Conservation (phyloP, 2,329 filamentous ascomycete genomes). For the Colletotrichum sojae region DNA sequence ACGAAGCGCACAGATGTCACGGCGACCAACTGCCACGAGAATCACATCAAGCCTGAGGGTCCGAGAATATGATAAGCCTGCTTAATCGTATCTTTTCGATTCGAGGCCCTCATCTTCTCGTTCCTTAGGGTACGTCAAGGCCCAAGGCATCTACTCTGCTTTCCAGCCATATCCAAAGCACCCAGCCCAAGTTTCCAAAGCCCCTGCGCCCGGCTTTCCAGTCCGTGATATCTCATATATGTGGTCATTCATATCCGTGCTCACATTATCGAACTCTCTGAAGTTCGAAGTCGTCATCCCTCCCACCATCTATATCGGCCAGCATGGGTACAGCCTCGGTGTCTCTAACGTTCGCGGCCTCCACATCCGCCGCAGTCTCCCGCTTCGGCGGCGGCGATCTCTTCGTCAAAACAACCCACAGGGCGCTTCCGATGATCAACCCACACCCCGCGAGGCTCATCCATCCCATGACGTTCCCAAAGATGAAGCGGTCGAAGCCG, state of each 20-base stretch:
- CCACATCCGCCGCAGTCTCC: constrained; percentile 52
- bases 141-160: too few species aligned
- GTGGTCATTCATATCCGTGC: neutral
- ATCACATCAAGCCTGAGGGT: too few species aligned
- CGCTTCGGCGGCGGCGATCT: constrained; percentile 49
- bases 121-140: too few species aligned
- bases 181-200: neutral
- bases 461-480: constrained; percentile 65
- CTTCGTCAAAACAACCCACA: constrained; percentile 65
- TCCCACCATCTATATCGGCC: constrained; percentile 47
- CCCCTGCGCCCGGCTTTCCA: neutral
- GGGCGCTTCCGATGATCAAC: constrained; percentile 67
- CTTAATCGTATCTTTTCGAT: too few species aligned
- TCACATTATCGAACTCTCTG: constrained; percentile 17
- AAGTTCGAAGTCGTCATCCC: constrained; percentile 42
- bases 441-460: constrained; percentile 65
- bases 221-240: neutral
- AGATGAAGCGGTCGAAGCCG: constrained; percentile 66
- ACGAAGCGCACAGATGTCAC: too few species aligned
- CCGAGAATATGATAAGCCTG: too few species aligned
- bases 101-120: too few species aligned
- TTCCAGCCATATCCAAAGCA: too few species aligned
- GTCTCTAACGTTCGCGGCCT: constrained; percentile 47
- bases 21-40: too few species aligned
- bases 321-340: constrained; percentile 59